Evolutionary conservation across 2,329 filamentous ascomycete species (phyloP), one percentile per base, ranked within the genome.

Genomic region (Trichoderma atrobrunneum): DNA sequence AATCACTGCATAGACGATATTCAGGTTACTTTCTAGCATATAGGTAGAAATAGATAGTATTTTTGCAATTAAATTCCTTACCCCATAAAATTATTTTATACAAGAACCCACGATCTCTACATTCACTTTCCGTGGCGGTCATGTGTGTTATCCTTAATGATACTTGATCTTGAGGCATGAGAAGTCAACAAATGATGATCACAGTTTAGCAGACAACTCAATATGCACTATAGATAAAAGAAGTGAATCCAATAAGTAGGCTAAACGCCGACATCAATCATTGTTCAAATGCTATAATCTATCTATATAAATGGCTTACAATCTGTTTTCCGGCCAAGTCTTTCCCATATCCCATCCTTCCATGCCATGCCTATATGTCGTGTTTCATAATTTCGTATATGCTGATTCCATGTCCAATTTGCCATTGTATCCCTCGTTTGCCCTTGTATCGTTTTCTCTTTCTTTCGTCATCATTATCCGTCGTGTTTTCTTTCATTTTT

Each of bases 291-390:
- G 54, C 64, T 30, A 39, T 59, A 28, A 59, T 57, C 51, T 36
- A 67, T 30, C n/a, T 51, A 51, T 48, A 48, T 43, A 56, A 28
- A 30, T 18, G 34, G 34, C 65, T 28, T 68, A 36, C 65, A 68
- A 68, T 68, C 65, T 68, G 65, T 48, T 59, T 59, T 60, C 65
- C 36, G 64, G 51, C 65, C 16, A 43, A 59, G 7, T 60, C 16
- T 39, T 57, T 36, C 48, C 64, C 11, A 39, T 30, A 24, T 64
- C 28, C 39, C 36, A 10, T 34, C 10, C 5, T 2, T 32, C 56
- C 26, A 59, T n/a, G 10, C n/a, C 21, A 57, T 67, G 51, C 1
- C 7, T 59, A 67, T 67, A 36, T 36, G 2, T 48, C n/a, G 24
- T 63, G 12, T 30, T 5, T 11, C 36, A 3, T 48, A 60, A 34